Evolutionary conservation across 2,329 filamentous ascomycete species (phyloP), one percentile per base, ranked within the genome.

Genomic region (Rutstroemia sp.): DNA sequence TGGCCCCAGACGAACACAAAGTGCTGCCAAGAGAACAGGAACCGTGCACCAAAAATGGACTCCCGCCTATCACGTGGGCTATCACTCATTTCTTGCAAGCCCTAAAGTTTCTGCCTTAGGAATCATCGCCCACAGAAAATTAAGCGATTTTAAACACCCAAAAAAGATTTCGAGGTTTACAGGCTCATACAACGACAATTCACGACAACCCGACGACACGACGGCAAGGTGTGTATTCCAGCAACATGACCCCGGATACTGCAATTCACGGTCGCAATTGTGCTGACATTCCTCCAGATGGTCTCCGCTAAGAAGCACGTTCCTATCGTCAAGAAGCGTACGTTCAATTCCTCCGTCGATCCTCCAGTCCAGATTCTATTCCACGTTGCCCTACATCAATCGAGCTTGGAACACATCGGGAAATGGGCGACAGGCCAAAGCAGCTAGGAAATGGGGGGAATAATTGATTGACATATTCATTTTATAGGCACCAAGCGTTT

Each of bases 251-350:
- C 5, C 7, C 27, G 21, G 45, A 36, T 36, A 19, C 19, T 17
- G 48, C 50, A 34, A 39, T 30, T 42, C 10, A 47, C 38, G 50
- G 36, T 44, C 10, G 2, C n/a, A 19, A 27, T 56, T 21, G 38
- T 58, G 50, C 52, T 53, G 40, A 40, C 42, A 23, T 47, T 66
- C 47, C 64, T 67, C 63, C 44, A 92, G 92, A 97, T 97, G 94
- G 91, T 92, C 84, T 84, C 92, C 87, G 89, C 92, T 79, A 95
- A 95, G 89, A 95, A 95, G 84, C 94, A 97, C 80, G 86, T 97
- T 75, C 87, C 92, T 73, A 99, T 99, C 84, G 89, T 99, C 75
- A 99, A 99, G 90, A 99, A 99, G 91, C 91, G 91, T 95, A 92
- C 75, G 90, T 91, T 72, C 68, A 54, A 45, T 46, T 39, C 45